Evolutionary conservation across 805 yeast genomes (phyloP), one percentile per base, ranked within the genome.

Genomic region (Zygotorulaspora chibaensis): DNA sequence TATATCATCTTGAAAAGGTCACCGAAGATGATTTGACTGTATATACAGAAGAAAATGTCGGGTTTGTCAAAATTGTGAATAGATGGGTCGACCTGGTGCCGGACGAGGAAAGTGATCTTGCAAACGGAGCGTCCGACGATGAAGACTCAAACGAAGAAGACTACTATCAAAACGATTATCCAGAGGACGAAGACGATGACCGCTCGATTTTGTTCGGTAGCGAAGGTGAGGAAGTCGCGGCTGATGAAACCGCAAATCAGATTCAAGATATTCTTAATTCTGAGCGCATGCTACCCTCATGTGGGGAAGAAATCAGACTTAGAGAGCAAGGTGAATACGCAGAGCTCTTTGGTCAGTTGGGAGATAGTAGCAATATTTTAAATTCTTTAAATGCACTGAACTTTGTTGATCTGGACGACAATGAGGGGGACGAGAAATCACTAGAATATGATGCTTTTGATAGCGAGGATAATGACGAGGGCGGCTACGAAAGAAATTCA

Each of bases 121-220:
- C 73, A 3, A 62, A 65, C n/a, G 64, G 56, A 8, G 54, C 61
- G 2, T 75, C 87, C 0, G 93, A 84, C 53, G 88, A 86, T 56
- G 91, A 85, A 51, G 95, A 86, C 59, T 84, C 93, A 0, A 86
- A 86, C 59, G 96, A 96, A 16, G 99, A 91, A 67, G 88, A 86
- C 45, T 90, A 82, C 59, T 91, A 91, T 62, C 80, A 81, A 56
- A 91, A 93, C 65, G 98, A 91, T 59, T 91, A 91, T 59, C 98
- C 98, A 0, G 96, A 88, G 38, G 96, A 90, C 59, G 96, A 88
- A 52, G 91, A 86, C 56, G 88, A 80, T 8, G 81, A 68, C 40
- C 53, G 70, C 44, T 62, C 72, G 1, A 54, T 70, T 17, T 51
- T 67, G 3, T 62, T 65, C 36, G 69, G 69, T 9, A 66, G 64